A percentile compares a stretch with the other conserved stretches of the same genome.
phyloP scores from a whole-genome alignment of 192 early-diverging fungal genomes.

The Podila horticola region DNA sequence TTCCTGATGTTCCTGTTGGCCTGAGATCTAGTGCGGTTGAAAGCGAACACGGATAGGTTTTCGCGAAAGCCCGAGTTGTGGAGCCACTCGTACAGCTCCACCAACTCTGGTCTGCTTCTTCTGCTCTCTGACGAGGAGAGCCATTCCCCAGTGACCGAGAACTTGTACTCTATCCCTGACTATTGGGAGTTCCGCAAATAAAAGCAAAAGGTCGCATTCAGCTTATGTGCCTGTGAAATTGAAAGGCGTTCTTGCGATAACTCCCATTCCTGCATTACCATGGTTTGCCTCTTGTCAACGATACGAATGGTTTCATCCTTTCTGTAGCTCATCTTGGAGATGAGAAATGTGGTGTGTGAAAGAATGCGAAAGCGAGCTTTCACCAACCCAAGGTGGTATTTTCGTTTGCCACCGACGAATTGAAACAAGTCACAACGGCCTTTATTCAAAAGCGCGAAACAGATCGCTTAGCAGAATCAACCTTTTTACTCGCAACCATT shows the following conservation, averaged over 20 bases:
- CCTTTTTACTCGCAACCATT: not conserved
- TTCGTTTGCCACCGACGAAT: no score
- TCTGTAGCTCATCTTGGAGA: constrained; percentile 2
- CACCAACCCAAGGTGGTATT: no score
- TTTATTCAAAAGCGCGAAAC: no score
- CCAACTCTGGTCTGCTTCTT: constrained; percentile 33
- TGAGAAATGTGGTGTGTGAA: not conserved
- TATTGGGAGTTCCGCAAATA: not conserved
- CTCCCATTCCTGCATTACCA: constrained; percentile 3
- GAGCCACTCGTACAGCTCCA: constrained; percentile 49
- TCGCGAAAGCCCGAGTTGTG: constrained; percentile 32
- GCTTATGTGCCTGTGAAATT: no score
- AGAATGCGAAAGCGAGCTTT: not conserved
- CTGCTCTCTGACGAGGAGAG: constrained; percentile 28
- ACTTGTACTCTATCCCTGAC: constrained; percentile 39
- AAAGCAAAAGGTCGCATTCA: not conserved
- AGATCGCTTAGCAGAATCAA: no score
- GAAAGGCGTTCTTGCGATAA: no score
- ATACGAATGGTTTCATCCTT: constrained; percentile 10
- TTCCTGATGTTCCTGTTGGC: constrained; percentile 13
- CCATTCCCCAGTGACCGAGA: constrained; percentile 33
- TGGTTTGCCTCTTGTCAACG: constrained; percentile 29
- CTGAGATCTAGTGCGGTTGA: not conserved
- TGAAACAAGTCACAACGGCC: no score
- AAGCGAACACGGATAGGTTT: constrained; percentile 6